Percentiles rank a stretch among this genome's conserved stretches.
phyloP scores from a whole-genome alignment of 345 rosid genomes.

The Lenwebbia sp. region DNA sequence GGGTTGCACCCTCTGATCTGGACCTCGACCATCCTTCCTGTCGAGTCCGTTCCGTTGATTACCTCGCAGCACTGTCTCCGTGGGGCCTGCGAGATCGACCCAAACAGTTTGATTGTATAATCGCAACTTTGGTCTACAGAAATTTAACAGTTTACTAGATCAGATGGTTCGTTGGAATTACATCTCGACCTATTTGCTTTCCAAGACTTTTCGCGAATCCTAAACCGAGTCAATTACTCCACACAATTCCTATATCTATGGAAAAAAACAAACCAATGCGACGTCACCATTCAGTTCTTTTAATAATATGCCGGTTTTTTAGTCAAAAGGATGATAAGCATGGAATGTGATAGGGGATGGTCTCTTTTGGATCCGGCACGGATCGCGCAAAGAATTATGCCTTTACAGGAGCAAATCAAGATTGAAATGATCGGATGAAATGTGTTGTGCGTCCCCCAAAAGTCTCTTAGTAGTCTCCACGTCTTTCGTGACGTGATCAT shows the following conservation, averaged over 20 bases:
- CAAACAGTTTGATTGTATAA: background rate
- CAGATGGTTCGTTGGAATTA: background rate
- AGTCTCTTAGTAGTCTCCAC: background rate
- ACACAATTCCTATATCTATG: background rate
- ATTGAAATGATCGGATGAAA: background rate
- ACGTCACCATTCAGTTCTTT: background rate
- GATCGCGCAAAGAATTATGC: background rate
- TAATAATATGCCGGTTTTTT: background rate
- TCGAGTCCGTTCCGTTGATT: constrained; percentile 14
- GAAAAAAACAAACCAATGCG: background rate
- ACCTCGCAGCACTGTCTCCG: constrained; percentile 66
- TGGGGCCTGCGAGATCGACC: constrained; percentile 47
- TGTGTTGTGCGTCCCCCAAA: background rate
- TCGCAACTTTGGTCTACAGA: background rate
- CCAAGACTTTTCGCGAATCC: background rate
- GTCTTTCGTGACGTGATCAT: background rate
- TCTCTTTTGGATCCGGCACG: background rate
- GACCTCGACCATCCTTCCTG: constrained; percentile 20
- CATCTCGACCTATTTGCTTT: background rate
- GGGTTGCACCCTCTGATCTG: constrained; percentile 45
- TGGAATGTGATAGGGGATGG: background rate
- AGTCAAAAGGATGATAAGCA: background rate
- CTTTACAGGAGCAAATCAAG: background rate
- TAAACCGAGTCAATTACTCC: background rate
- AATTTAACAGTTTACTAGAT: background rate